Evolutionary conservation across 495 filamentous ascomycete species (phyloP), one percentile per base, ranked within the genome.

Genomic region (Penicillium lagena): DNA sequence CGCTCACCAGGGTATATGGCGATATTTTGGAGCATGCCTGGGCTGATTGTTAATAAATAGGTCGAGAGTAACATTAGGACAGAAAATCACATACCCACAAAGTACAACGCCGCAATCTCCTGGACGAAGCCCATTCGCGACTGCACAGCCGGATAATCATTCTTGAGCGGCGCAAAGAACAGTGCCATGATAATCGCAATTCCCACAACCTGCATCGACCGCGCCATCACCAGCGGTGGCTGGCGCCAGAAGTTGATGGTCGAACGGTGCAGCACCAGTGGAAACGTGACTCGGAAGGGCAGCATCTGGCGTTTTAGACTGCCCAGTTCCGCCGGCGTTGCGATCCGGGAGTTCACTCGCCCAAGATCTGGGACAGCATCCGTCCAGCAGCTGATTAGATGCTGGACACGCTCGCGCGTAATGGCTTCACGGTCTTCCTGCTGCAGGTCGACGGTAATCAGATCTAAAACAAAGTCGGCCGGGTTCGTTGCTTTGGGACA

Each of bases 11-110:
- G 84, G 47, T 87, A 89, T 39, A 86, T 71, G 7, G 82, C 79
- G 12, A 88, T 78, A 51, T 88, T 88, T 53, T 89, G 82, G 7
- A 88, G 71, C 85, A 89, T 87, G 7, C 82, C 85, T 38, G 80
- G 68, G 48, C 22, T 7, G 10, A 5, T 13, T 73, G 66, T 42
- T 6, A 50, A 33, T 41, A 35, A 15, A 6, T 10, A 31, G 31
- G 11, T 34, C 27, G 41, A 40, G 12, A 11, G 11, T 17, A 17
- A 9, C 13, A 10, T 32, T 9, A 8, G 17, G 13, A 13, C 13
- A 43, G n/a, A 66, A 59, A 33, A 81, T 52, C 51, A 84, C 78
- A 53, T 80, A 62, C 70, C 83, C 4, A 89, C 78, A 48, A 86
- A 87, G 53, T 87, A 85, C n/a, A 86, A 64, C 0, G 83, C 77